Evolutionary conservation across 83 land plant species (phyloP).

Genomic region (Diphasiastrum complanatum): DNA sequence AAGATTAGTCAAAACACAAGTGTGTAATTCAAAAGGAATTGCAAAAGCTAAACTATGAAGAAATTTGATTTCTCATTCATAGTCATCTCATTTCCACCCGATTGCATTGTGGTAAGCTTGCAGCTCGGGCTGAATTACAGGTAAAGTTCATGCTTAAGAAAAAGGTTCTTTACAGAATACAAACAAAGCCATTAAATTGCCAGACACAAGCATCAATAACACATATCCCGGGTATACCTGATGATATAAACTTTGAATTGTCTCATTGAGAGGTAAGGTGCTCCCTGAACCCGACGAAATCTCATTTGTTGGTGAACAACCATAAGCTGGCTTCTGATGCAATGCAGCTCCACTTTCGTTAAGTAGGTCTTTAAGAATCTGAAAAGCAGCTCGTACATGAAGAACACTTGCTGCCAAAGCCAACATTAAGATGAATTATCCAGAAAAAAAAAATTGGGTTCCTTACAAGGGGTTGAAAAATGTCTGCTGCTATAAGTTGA

Average conservation of each 20-base stretch:
- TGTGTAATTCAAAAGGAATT: too few relatives aligned
- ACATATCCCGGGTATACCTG: too few relatives aligned
- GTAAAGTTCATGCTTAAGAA: neutral
- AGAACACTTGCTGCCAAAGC: conserved; percentile 14
- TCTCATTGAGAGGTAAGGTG: conserved; percentile 4
- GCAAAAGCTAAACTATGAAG: too few relatives aligned
- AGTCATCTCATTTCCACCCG: neutral
- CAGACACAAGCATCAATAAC: too few relatives aligned
- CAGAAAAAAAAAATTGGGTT: neutral
- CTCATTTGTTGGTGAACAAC: neutral
- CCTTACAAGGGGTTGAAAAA: neutral
- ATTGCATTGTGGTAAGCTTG: too few relatives aligned
- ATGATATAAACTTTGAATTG: conserved; percentile 18
- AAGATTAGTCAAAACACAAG: too few relatives aligned
- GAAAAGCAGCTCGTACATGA: conserved; percentile 30
- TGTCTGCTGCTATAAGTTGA: neutral
- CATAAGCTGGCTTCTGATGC: neutral
- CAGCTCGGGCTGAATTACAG: too few relatives aligned
- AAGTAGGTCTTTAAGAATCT: conserved; percentile 25
- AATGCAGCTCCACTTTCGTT: neutral
- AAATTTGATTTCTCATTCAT: too few relatives aligned
- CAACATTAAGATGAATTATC: neutral
- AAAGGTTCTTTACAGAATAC: neutral
- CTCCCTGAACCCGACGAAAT: neutral
- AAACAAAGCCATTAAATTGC: too few relatives aligned